phyloP scores from a whole-genome alignment of 1,284 basidiomycete species.

The Mycena sp. region DNA sequence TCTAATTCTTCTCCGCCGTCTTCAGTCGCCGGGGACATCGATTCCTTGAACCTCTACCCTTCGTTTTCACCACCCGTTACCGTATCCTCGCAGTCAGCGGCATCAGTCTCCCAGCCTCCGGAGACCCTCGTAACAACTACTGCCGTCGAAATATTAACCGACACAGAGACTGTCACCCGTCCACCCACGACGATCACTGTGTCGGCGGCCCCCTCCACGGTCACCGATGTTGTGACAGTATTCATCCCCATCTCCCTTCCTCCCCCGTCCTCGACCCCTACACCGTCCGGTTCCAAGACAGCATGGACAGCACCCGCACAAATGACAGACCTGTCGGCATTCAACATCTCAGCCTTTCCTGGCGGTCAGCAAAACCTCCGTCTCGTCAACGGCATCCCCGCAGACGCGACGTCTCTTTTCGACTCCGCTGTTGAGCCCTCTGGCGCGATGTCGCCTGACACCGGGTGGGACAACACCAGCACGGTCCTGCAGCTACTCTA shows the following conservation, averaged over 20 bases:
- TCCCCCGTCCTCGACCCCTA: slow-evolving; percentile 8
- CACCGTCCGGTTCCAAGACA: slow-evolving; percentile 37
- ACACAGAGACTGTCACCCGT: slow-evolving; percentile 38
- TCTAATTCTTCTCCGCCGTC: not conserved
- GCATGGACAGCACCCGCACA: slow-evolving; percentile 61
- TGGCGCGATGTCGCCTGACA: slow-evolving; percentile 8
- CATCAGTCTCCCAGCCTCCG: too few species aligned
- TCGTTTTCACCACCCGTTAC: not conserved
- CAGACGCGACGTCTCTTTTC: slow-evolving; percentile 20
- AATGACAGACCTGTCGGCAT: slow-evolving; percentile 67
- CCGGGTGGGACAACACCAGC: slow-evolving; percentile 39
- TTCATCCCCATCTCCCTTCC: slow-evolving; percentile 13
- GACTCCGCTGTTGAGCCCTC: slow-evolving; percentile 6
- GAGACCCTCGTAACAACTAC: not conserved
- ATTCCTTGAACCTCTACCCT: not conserved
- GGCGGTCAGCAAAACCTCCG: slow-evolving; percentile 65
- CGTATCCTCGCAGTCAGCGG: not conserved
- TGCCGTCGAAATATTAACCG: slow-evolving; percentile 15
- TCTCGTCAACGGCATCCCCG: slow-evolving; percentile 60
- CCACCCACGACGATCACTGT: slow-evolving; percentile 46
- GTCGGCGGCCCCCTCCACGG: slow-evolving; percentile 43
- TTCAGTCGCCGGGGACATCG: slow-evolving; percentile 1
- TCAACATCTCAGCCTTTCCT: slow-evolving; percentile 67
- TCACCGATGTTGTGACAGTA: slow-evolving; percentile 36
- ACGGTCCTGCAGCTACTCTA: slow-evolving; percentile 67